Conservation (phyloP, 1,284 basidiomycete genomes). For the Trametes versicolor region DNA sequence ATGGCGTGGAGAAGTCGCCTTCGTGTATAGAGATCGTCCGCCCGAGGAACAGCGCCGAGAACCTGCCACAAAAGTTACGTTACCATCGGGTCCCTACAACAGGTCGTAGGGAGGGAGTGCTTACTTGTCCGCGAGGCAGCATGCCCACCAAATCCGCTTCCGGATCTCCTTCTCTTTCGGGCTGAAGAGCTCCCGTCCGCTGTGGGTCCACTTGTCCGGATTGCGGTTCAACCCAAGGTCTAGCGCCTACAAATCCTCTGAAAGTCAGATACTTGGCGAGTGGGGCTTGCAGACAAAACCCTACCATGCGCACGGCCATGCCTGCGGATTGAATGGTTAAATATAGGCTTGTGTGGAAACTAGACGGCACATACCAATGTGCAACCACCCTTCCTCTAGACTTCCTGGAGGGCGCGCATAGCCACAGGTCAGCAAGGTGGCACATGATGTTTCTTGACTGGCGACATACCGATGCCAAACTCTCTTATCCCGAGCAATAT, state of each 20-base stretch:
- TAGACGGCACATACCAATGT: conserved; percentile 62
- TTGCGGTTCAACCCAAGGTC: conserved; percentile 89
- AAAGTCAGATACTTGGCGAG: conserved; percentile 7
- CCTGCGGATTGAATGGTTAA: conserved; percentile 49
- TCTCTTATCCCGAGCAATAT: conserved; percentile 83
- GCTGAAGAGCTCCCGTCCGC: conserved; percentile 69
- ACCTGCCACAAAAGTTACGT: conserved; percentile 22
- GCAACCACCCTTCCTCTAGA: conserved; percentile 87
- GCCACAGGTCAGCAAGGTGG: neutral
- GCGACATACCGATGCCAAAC: conserved; percentile 73
- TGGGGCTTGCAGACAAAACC: conserved; percentile 18
- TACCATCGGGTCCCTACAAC: neutral
- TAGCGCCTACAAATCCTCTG: conserved; percentile 63
- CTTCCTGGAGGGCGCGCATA: conserved; percentile 49
- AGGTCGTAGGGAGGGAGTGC: conserved; percentile 32
- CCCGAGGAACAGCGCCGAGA: conserved; percentile 44
- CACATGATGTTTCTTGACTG: neutral
- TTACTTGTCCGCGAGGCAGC: conserved; percentile 78
- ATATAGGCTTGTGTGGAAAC: too few species aligned
- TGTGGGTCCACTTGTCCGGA: conserved; percentile 78
- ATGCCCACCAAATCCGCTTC: conserved; percentile 87
- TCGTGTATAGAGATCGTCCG: conserved; percentile 79
- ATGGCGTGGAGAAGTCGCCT: conserved; percentile 76
- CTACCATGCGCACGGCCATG: conserved; percentile 81
- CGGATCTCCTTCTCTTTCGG: conserved; percentile 77